Base-by-base conservation (phyloP, 805 yeast species). In the Grigorovia transvaalensis region DNA sequence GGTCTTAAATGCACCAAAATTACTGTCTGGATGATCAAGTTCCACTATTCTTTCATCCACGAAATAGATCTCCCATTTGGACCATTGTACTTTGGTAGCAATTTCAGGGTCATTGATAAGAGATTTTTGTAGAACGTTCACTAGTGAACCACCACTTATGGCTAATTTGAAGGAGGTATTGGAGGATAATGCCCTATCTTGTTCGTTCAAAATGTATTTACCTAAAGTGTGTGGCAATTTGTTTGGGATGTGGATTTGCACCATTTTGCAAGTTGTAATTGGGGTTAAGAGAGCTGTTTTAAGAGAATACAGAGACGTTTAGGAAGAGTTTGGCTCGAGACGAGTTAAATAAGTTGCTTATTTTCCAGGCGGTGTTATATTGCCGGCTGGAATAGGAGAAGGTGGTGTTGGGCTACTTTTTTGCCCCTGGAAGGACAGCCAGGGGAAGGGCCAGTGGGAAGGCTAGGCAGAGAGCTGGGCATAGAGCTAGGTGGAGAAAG, bases 21-120 rank as follows among this genome's bases (percentile, higher is more conserved):
- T 90, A 54, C 96, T 86, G 66, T 90, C 97, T 20, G 76, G 81
- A 64, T 88, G 84, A 57, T 80, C 79, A 61, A 88, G 74, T 9
- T 95, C 86, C 41, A 90, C 96, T 56, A 90, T 68, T 68, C 98
- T 79, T 72, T 90, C 98, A 65, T 90, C 98, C 57, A 90, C 82
- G 69, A 90, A 88, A 71, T 75, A 90, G 12, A 90, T 82, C 54
- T 80, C 80, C 95, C 95, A 86, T 58, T 80, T 75, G 41, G 71
- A 67, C 91, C 95, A 86, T 60, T 79, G 69, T 33, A 83, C 75
- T 52, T 73, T 59, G 1, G 66, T 51, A 1, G 74, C 69, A 44
- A 76, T 63, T 13, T 69, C 71, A 23, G 67, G 51, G 64, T 86
- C 77, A 55, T 78, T 80, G 51, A 88, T 76, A 56, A 89, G 74